A percentile compares a stretch with the other conserved stretches of the same genome.
phyloP scores from a whole-genome alignment of 2,329 filamentous ascomycete species.

The Dactylellina haptotyla region DNA sequence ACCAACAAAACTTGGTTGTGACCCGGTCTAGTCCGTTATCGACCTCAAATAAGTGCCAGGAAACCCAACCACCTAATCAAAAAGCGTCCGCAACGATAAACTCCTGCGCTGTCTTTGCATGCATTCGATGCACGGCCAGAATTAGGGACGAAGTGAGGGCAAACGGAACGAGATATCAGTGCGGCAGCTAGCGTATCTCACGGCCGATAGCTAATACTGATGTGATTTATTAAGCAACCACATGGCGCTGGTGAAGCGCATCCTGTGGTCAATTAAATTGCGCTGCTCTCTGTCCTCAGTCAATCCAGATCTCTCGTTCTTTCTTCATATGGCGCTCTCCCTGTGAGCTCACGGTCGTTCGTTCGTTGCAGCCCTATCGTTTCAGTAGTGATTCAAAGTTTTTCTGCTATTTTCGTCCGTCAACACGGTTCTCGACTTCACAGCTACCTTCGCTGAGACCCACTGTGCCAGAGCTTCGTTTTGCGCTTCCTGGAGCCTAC shows the following conservation, averaged over 20 bases:
- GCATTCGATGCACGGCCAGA: slow-evolving; percentile 24
- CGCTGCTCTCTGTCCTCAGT: too few relatives aligned
- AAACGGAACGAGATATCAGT: slow-evolving; percentile 1
- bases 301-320: slow-evolving; percentile 6
- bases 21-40: slow-evolving; percentile 25
- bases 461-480: slow-evolving; percentile 11
- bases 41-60: slow-evolving; percentile 5
- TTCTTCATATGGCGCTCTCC: neutral
- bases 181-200: neutral
- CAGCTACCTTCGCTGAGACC: neutral
- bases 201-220: slow-evolving; percentile 3
- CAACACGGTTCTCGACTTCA: slow-evolving; percentile 5
- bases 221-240: too few relatives aligned
- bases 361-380: slow-evolving; percentile 10
- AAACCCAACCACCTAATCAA: slow-evolving; percentile 18
- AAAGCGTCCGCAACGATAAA: neutral
- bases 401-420: neutral
- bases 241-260: too few relatives aligned
- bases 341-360: neutral
- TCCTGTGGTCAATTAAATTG: too few relatives aligned
- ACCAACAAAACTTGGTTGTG: neutral
- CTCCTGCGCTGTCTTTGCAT: slow-evolving; percentile 38
- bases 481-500: slow-evolving; percentile 18
- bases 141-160: slow-evolving; percentile 18
- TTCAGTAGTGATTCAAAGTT: slow-evolving; percentile 32